Percentiles rank a stretch among this genome's conserved stretches.
Evolutionary conservation across 768 basidiomycete species (phyloP).

Genomic region (Amanita pseudoporphyria): DNA sequence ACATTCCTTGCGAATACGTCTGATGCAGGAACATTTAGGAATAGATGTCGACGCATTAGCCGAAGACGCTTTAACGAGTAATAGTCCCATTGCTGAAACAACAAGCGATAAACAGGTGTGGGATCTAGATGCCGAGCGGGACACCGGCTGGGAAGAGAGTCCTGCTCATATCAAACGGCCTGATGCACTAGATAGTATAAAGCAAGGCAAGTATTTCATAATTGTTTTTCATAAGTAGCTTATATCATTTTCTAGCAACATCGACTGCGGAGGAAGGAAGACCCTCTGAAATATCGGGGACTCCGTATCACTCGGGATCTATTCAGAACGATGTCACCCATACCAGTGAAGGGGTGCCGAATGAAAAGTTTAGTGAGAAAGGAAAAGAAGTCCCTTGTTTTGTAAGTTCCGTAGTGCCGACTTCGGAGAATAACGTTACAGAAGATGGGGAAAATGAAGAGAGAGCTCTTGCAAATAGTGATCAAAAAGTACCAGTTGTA

Average conservation of each 20-base stretch:
- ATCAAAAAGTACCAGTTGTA: neutral
- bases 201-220: slow-evolving; percentile 36
- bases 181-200: slow-evolving; percentile 27
- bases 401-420: neutral
- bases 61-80: slow-evolving; percentile 58
- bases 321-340: slow-evolving; percentile 20
- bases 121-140: slow-evolving; percentile 70
- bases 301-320: no score
- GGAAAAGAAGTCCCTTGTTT: slow-evolving; percentile 20
- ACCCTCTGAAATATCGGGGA: neutral
- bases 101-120: slow-evolving; percentile 49
- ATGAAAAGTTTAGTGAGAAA: slow-evolving; percentile 41
- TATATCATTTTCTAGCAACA: neutral
- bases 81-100: slow-evolving; percentile 39
- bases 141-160: slow-evolving; percentile 31
- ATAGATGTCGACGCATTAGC: slow-evolving; percentile 86
- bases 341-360: slow-evolving; percentile 31
- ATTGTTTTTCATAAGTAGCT: neutral
- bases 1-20: slow-evolving; percentile 82
- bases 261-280: neutral
- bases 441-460: neutral
- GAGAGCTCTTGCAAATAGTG: neutral
- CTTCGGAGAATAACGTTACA: neutral
- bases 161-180: slow-evolving; percentile 33
- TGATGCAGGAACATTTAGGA: slow-evolving; percentile 97